Conservation (phyloP, 768 basidiomycete genomes). For the Mycena albidolilacea region DNA sequence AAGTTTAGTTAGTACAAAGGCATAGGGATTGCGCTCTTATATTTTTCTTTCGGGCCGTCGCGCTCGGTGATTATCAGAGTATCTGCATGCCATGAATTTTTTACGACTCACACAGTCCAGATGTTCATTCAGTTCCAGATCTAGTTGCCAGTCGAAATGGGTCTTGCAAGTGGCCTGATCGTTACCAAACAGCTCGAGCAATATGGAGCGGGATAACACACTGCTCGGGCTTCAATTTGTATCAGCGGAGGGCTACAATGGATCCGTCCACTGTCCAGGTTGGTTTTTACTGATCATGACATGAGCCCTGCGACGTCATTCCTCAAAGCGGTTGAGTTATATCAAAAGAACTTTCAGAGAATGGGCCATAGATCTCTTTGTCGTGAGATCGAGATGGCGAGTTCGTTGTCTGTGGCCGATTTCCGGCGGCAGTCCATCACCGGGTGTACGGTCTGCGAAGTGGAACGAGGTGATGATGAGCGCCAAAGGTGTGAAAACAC, state of each 20-base stretch:
- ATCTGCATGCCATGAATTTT: constrained; percentile 13
- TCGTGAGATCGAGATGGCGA: constrained; percentile 27
- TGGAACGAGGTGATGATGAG: constrained; percentile 36
- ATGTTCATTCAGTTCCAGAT: constrained; percentile 31
- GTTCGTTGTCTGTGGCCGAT: constrained; percentile 10
- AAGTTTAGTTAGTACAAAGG: background rate
- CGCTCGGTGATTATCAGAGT: constrained; percentile 21
- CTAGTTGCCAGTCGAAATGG: constrained; percentile 19
- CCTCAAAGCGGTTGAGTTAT: background rate
- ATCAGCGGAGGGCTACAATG: constrained; percentile 18
- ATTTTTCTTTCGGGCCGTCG: constrained; percentile 23
- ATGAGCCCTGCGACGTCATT: background rate
- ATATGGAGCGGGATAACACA: constrained; percentile 29
- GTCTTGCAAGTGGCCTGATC: constrained; percentile 3
- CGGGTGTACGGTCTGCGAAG: constrained; percentile 21
- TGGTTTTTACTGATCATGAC: background rate
- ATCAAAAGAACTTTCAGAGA: background rate
- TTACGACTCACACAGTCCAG: constrained; percentile 22
- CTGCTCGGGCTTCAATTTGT: constrained; percentile 22
- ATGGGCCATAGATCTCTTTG: constrained; percentile 9
- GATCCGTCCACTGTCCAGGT: background rate
- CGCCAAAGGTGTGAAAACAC: constrained; percentile 25
- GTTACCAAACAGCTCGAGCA: constrained; percentile 15
- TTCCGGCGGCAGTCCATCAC: constrained; percentile 20
- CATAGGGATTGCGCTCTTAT: constrained; percentile 8